phyloP scores from a whole-genome alignment of 208 protist genomes.

The Crithidia bombi region DNA sequence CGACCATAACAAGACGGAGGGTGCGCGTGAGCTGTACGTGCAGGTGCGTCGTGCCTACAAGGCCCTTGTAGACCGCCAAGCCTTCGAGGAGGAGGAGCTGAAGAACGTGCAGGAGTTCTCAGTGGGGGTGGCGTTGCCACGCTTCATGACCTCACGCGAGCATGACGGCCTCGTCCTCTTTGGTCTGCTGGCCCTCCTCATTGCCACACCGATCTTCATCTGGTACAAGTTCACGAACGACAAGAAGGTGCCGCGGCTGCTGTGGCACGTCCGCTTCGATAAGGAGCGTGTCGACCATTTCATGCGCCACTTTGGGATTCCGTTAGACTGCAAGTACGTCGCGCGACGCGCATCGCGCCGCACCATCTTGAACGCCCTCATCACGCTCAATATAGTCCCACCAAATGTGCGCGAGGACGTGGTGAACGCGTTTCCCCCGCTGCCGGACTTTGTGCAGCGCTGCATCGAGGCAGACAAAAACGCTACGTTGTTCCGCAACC shows the following conservation, averaged over 20 bases:
- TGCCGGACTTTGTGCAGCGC: constrained; percentile 79
- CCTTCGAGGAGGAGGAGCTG: constrained; percentile 89
- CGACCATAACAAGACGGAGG: constrained; percentile 91
- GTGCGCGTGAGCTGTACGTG: constrained; percentile 86
- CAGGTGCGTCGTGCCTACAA: constrained; percentile 93
- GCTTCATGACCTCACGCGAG: constrained; percentile 86
- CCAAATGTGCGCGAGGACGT: constrained; percentile 65
- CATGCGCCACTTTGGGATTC: constrained; percentile 79
- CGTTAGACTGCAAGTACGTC: constrained; percentile 74
- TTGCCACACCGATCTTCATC: constrained; percentile 65
- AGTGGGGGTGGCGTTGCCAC: constrained; percentile 88
- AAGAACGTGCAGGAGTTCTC: constrained; percentile 74
- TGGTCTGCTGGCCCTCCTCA: constrained; percentile 78
- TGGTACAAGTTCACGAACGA: constrained; percentile 85
- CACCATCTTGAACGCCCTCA: constrained; percentile 48
- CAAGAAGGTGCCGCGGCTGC: constrained; percentile 67
- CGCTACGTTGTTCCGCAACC: constrained; percentile 55
- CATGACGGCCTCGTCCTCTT: constrained; percentile 90
- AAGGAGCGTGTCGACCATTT: constrained; percentile 85
- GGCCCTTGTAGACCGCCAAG: constrained; percentile 90
- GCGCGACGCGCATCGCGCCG: constrained; percentile 68
- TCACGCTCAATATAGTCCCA: constrained; percentile 64
- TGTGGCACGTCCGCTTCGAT: constrained; percentile 80
- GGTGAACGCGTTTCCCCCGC: constrained; percentile 65
- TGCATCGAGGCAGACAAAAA: constrained; percentile 81